Base-by-base conservation (phyloP, 2,329 filamentous ascomycete genomes). In the Stagonosporopsis tanaceti region DNA sequence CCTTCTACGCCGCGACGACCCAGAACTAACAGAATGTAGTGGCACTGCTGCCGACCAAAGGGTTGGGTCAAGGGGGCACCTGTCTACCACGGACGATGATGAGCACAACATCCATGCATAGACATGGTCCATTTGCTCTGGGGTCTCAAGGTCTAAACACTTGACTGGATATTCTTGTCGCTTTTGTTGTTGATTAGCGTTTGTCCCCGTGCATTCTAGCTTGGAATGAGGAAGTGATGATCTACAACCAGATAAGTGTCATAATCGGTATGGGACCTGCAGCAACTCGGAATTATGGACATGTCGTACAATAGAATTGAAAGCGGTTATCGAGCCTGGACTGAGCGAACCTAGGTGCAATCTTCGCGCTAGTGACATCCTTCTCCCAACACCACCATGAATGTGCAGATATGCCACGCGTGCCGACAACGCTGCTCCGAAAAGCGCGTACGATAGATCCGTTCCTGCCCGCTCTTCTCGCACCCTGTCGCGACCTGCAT, bases 391-490 rank as follows among this genome's bases (percentile, higher is more conserved):
- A 53, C 39, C 22, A 47, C 8, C 41, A 59, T 59, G 56, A 28
- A 46, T 30, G 17, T 34, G 46, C 35, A 42, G n/a, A 64, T 50
- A 76, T 78, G 77, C 87, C 89, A 62, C 87, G 88, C 63, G 80
- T 91, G 47, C 76, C 82, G n/a, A 86, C 84, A 38, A 77, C 79
- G 32, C 78, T 89, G 45, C 74, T 89, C 58, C 80, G 81, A 61
- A 79, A 76, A 65, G 88, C 88, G 57, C 78, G 77, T 60, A 71
- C 74, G 8, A 79, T 84, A 64, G 85, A 86, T 17, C 80, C 83
- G 1, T 76, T 87, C 47, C 80, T 90, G 5, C 80, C 85, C 7
- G 72, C 80, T 2, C 82, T 94, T 4, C 82, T 94, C 1, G 85
- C 82, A 14, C 82, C 82, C 8, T 90, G 89, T 63, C 82, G 88